Evolutionary conservation across 495 filamentous ascomycete genomes (phyloP), one percentile per base, ranked within the genome.

Genomic region (Penicillium alfredii): DNA sequence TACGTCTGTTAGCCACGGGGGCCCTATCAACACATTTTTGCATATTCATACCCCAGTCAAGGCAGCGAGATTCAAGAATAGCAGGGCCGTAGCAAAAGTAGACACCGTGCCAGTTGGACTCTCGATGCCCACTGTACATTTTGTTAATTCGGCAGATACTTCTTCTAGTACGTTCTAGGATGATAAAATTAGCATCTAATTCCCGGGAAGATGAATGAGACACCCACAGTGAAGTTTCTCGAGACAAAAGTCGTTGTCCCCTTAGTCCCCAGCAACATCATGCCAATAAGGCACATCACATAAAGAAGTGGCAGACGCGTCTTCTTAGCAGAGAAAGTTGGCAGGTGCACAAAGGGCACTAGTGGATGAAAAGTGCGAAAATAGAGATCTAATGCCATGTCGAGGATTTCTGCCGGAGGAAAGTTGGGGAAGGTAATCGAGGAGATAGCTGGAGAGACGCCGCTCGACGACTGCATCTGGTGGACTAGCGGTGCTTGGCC

Each of bases 331-430:
- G 59, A 67, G 40, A 73, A 75, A 1, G 70, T 71, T 4, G 71
- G 68, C 4, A 67, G 51, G 44, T 75, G 71, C 5, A 75, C 60
- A 45, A 72, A 71, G 1, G 69, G 70, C n/a, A 73, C 53, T 9
- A 72, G 55, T 4, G 69, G 66, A 38, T 73, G 66, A 35, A 71
- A 73, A 6, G 65, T 64, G 27, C 67, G 64, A 36, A 75, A 69
- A 38, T 65, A 75, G 11, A 72, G 47, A 32, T 75, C 71, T n/a
- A 75, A 53, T n/a, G 68, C 68, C 58, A 72, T 72, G 44, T 75
- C 70, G n/a, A 75, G 48, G n/a, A 72, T 62, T 38, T 73, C 70
- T 6, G 68, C 63, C 5, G 69, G 68, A 31, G 71, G 71, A 23
- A 73, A 75, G 13, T 46, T 57, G 8, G 59, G 40, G 8, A 58